These are phyloP conservation scores for Trichosporon faecale DNA, from an alignment of 1,284 basidiomycete species.

Conservation along the genomic window DNA sequence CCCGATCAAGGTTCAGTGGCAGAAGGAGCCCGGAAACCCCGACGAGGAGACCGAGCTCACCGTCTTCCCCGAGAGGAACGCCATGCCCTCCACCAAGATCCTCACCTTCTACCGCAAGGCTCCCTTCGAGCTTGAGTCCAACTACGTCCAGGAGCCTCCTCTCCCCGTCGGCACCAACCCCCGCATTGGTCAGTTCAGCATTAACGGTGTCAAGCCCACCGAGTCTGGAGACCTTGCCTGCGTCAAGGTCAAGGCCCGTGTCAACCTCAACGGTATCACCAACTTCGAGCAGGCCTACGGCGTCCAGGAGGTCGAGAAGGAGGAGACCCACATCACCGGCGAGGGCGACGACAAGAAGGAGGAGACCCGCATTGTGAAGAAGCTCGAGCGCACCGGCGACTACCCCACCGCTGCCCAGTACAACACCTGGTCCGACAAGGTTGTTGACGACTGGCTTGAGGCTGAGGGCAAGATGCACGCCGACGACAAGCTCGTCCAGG, in stretches of 20 bases:
- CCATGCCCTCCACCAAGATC: slow-evolving; percentile 85
- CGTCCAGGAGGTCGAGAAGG: slow-evolving; percentile 68
- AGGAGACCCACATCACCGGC: slow-evolving; percentile 59
- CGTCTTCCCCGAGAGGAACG: slow-evolving; percentile 79
- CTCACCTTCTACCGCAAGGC: slow-evolving; percentile 89
- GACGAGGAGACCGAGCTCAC: slow-evolving; percentile 84
- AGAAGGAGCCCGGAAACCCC: slow-evolving; percentile 64
- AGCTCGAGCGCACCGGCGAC: slow-evolving; percentile 73
- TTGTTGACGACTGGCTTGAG: slow-evolving; percentile 67
- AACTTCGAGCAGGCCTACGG: slow-evolving; percentile 80
- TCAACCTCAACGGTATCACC: slow-evolving; percentile 79
- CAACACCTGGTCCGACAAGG: slow-evolving; percentile 61
- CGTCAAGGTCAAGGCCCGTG: slow-evolving; percentile 82
- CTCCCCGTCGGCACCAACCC: slow-evolving; percentile 78
- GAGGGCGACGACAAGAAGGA: slow-evolving; percentile 61
- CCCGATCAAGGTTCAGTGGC: slow-evolving; percentile 85
- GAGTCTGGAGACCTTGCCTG: slow-evolving; percentile 68
- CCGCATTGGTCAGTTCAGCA: slow-evolving; percentile 73
- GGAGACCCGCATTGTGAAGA: slow-evolving; percentile 64
- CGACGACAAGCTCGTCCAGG: slow-evolving; percentile 86
- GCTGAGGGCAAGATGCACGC: slow-evolving; percentile 81
- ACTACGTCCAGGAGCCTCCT: slow-evolving; percentile 65
- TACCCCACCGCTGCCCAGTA: slow-evolving; percentile 66
- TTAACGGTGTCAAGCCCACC: slow-evolving; percentile 68
- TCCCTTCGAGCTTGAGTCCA: slow-evolving; percentile 78